Evolutionary conservation across 768 basidiomycete genomes (phyloP), one percentile per base, ranked within the genome.

Genomic region (Termitomyces sp.): DNA sequence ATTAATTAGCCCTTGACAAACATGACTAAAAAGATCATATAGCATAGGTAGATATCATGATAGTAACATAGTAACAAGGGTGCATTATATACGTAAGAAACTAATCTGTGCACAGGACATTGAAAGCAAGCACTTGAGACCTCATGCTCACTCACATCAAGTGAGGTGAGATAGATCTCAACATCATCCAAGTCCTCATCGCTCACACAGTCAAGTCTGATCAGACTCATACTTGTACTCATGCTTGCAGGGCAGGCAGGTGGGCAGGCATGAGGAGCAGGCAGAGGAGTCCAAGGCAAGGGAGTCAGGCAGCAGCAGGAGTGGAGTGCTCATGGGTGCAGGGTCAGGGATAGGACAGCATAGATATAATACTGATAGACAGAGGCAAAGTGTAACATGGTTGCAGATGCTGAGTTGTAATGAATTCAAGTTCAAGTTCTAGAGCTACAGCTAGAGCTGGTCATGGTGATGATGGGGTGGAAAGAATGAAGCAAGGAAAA

Each of bases 81-180:
- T 9, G 12, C 4, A 7, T 36, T 51, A 39, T 36, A 36, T 48
- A 48, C 47, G 47, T 10, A 27, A 32, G 33, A 48, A 48, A 48
- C 32, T 48, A 33, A 48, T 48, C 13, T 48, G 47, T n/a, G 32
- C 33, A 10, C 30, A 22, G 44, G 37, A 14, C 6, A 45, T 26
- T 26, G 34, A 55, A 14, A 46, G 43, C 3, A 59, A 47, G n/a
- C n/a, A n/a, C n/a, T n/a, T 5, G 71, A 71, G n/a, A n/a, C n/a
- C n/a, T n/a, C n/a, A n/a, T n/a, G 56, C 72, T 67, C 56, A 71
- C 67, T 57, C 74, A 62, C 24, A 67, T n/a, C 69, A 42, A 72
- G 68, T 44, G 67, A 66, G 50, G 68, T 67, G 44, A 76, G 66
- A 55, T 74, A 74, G 18, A 76, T 74, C 60, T 76, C 75, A 37